Conservation (phyloP, 2,329 filamentous ascomycete species). For the Mycosphaerella sp. region DNA sequence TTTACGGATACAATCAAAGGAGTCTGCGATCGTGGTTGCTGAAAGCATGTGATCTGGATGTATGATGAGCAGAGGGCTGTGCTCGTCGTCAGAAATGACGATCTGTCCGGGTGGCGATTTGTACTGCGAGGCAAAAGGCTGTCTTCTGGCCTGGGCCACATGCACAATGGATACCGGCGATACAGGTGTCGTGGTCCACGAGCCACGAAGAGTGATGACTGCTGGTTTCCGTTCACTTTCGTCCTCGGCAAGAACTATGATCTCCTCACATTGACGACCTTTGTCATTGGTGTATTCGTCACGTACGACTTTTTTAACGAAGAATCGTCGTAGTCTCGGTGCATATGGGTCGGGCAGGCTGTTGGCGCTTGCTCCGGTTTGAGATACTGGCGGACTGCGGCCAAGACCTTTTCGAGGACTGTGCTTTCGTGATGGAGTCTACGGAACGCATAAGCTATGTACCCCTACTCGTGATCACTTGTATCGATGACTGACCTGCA, state of each 20-base stretch:
- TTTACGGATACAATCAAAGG: slow-evolving; percentile 82
- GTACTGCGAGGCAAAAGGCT: slow-evolving; percentile 10
- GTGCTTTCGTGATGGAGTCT: slow-evolving; percentile 25
- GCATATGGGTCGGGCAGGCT: neutral
- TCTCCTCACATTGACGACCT: slow-evolving; percentile 50
- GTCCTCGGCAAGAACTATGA: slow-evolving; percentile 77
- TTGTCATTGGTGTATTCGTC: slow-evolving; percentile 60
- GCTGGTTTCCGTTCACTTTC: slow-evolving; percentile 62
- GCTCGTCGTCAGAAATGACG: slow-evolving; percentile 64
- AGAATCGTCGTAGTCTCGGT: slow-evolving; percentile 52
- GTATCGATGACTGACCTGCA: slow-evolving; percentile 35
- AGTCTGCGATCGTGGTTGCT: slow-evolving; percentile 92
- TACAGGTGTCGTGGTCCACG: slow-evolving; percentile 78
- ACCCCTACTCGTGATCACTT: slow-evolving; percentile 20
- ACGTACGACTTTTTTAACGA: slow-evolving; percentile 67
- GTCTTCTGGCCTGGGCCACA: slow-evolving; percentile 49
- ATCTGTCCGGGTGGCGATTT: slow-evolving; percentile 53
- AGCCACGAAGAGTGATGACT: slow-evolving; percentile 70
- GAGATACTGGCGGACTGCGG: slow-evolving; percentile 13
- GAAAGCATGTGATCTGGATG: slow-evolving; percentile 95
- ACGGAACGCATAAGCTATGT: slow-evolving; percentile 33
- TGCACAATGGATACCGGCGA: slow-evolving; percentile 73
- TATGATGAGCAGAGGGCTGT: slow-evolving; percentile 67
- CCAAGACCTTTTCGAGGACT: slow-evolving; percentile 18
- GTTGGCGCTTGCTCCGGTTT: slow-evolving; percentile 2